These are phyloP conservation scores for Gaillardinia entomophila DNA, from an alignment of 805 yeast species.

Conservation along the genomic window DNA sequence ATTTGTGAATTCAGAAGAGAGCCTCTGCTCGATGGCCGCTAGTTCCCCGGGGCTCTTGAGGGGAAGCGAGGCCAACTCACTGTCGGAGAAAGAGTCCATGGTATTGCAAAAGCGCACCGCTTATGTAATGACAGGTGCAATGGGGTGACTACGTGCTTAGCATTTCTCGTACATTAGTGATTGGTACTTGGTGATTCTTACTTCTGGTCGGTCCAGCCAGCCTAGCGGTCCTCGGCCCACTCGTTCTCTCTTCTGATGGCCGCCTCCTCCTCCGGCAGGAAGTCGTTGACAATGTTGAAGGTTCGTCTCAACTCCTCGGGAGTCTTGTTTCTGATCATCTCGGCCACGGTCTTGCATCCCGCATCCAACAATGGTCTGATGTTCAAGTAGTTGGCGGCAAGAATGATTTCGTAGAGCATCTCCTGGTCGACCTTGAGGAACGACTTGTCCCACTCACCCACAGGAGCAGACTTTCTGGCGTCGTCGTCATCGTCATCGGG, in stretches of 20 bases:
- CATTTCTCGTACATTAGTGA: too few relatives aligned
- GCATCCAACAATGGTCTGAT: slow-evolving; percentile 71
- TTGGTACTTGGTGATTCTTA: too few relatives aligned
- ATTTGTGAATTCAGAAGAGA: slow-evolving; percentile 17
- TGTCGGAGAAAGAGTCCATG: background rate
- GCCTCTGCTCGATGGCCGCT: slow-evolving; percentile 4
- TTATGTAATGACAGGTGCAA: too few relatives aligned
- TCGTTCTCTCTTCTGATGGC: slow-evolving; percentile 84
- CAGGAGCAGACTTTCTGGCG: slow-evolving; percentile 81
- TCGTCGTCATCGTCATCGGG: slow-evolving; percentile 81
- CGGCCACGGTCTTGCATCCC: slow-evolving; percentile 78
- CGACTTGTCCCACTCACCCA: slow-evolving; percentile 93
- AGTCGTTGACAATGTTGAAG: slow-evolving; percentile 75
- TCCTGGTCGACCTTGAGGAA: slow-evolving; percentile 91
- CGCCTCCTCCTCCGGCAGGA: slow-evolving; percentile 83
- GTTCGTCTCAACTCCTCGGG: slow-evolving; percentile 79
- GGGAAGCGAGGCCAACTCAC: background rate
- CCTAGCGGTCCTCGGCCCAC: slow-evolving; percentile 82
- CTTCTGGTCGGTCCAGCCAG: too few relatives aligned
- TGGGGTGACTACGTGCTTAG: too few relatives aligned
- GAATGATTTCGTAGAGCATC: slow-evolving; percentile 73
- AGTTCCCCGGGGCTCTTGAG: background rate
- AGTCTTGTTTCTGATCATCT: slow-evolving; percentile 74
- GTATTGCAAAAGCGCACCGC: too few relatives aligned
- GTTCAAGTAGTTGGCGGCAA: slow-evolving; percentile 77